Evolutionary conservation across 1,284 basidiomycete species (phyloP).

Genomic region (Irpex rosettiformis): DNA sequence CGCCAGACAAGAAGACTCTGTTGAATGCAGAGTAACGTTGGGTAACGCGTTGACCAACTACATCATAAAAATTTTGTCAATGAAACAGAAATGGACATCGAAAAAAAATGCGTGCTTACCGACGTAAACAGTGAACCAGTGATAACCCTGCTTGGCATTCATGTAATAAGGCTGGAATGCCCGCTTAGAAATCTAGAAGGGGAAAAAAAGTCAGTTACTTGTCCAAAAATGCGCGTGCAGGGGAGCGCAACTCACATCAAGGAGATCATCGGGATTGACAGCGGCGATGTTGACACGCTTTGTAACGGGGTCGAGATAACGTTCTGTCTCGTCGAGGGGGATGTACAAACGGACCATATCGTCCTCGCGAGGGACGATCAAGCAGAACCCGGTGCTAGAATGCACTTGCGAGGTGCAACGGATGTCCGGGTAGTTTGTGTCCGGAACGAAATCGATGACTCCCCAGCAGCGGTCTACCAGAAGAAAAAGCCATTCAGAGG

Average conservation of each 20-base stretch:
- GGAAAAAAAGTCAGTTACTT: neutral
- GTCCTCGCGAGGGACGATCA: constrained; percentile 76
- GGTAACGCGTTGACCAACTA: constrained; percentile 76
- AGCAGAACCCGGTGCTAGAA: constrained; percentile 48
- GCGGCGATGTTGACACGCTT: constrained; percentile 60
- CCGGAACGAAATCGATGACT: constrained; percentile 66
- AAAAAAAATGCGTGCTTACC: constrained; percentile 28
- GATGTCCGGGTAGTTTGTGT: constrained; percentile 81
- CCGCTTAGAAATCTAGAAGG: constrained; percentile 43
- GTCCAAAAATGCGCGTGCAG: neutral
- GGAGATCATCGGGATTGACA: constrained; percentile 55
- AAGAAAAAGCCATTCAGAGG: too few relatives aligned
- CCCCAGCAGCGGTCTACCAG: constrained; percentile 72
- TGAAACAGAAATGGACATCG: neutral
- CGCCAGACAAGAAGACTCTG: constrained; percentile 78
- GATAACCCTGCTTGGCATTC: constrained; percentile 39
- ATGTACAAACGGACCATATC: constrained; percentile 75
- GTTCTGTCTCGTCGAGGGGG: constrained; percentile 55
- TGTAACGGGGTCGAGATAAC: constrained; percentile 39
- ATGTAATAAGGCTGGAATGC: constrained; percentile 69
- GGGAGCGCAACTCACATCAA: constrained; percentile 18
- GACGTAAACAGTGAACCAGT: constrained; percentile 82
- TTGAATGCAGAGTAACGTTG: constrained; percentile 62
- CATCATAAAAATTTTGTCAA: neutral
- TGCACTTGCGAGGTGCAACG: constrained; percentile 65